Conservation (phyloP, 805 yeast species). For the Wickerhamomyces sydowiorum region DNA sequence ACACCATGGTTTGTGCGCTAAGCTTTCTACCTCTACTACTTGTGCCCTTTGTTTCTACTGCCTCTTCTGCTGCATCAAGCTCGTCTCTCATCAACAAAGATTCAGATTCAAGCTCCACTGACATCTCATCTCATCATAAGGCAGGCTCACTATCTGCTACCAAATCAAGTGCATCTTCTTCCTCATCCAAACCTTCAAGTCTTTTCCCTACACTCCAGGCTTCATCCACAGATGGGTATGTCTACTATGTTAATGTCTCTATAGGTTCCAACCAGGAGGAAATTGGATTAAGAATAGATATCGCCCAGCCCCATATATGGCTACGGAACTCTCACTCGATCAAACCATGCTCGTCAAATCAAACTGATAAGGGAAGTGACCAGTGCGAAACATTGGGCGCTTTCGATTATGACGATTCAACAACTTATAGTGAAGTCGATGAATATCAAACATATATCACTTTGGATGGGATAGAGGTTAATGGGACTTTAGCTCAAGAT, state of each 20-base stretch:
- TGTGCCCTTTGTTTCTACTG: too few species aligned
- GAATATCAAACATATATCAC: slow-evolving; percentile 1
- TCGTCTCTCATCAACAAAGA: too few species aligned
- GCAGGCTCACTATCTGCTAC: background rate
- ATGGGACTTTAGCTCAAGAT: slow-evolving; percentile 16
- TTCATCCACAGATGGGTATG: slow-evolving; percentile 1
- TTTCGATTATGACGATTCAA: slow-evolving; percentile 6
- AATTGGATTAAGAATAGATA: slow-evolving; percentile 27
- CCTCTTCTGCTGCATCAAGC: too few species aligned
- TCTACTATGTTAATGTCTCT: slow-evolving; percentile 27
- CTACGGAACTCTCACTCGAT: slow-evolving; percentile 16
- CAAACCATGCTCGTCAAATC: slow-evolving; percentile 8
- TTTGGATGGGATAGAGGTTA: slow-evolving; percentile 11
- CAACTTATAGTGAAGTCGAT: background rate
- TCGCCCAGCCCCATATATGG: slow-evolving; percentile 34
- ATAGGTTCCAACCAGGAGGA: slow-evolving; percentile 29
- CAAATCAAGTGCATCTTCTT: background rate
- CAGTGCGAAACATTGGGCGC: slow-evolving; percentile 12
- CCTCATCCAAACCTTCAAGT: background rate
- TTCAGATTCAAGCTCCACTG: too few species aligned
- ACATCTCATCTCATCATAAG: too few species aligned
- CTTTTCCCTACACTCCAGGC: slow-evolving; percentile 9
- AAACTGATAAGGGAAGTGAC: background rate
- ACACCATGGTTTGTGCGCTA: too few species aligned
- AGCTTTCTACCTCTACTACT: too few species aligned